Conservation (phyloP, 1,284 basidiomycete genomes). For the Irpex sp. region DNA sequence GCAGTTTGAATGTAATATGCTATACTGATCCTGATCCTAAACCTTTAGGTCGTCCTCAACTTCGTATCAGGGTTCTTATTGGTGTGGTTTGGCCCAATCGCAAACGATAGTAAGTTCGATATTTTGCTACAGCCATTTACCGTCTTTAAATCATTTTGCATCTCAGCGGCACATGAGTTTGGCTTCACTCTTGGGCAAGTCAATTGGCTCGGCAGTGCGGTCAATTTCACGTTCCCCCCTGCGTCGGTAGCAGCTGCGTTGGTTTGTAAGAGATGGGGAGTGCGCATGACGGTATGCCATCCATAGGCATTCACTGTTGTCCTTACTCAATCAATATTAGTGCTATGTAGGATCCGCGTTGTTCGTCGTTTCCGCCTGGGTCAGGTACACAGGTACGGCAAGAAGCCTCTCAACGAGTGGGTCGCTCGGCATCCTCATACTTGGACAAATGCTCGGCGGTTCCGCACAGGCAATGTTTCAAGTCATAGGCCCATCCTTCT, state of each 20-base stretch:
- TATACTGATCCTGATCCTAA: neutral
- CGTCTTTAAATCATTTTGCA: no score
- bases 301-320: neutral
- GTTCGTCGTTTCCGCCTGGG: slow-evolving; percentile 61
- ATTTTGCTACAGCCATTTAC: no score
- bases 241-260: slow-evolving; percentile 51
- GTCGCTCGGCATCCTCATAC: slow-evolving; percentile 57
- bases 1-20: neutral
- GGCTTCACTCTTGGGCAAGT: slow-evolving; percentile 58
- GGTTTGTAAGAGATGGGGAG: slow-evolving; percentile 51
- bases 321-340: slow-evolving; percentile 21
- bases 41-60: slow-evolving; percentile 50
- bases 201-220: slow-evolving; percentile 73
- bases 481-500: slow-evolving; percentile 63
- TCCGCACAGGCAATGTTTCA: slow-evolving; percentile 64
- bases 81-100: slow-evolving; percentile 76
- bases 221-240: slow-evolving; percentile 56
- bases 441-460: slow-evolving; percentile 59
- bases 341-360: slow-evolving; percentile 48
- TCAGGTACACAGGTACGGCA: slow-evolving; percentile 67
- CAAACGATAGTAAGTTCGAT: slow-evolving; percentile 47
- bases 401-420: slow-evolving; percentile 39
- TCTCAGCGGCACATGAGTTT: slow-evolving; percentile 33
- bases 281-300: slow-evolving; percentile 47
- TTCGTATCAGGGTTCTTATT: slow-evolving; percentile 56